Conservation (phyloP, 768 basidiomycete genomes). For the Tricholomella constricta region DNA sequence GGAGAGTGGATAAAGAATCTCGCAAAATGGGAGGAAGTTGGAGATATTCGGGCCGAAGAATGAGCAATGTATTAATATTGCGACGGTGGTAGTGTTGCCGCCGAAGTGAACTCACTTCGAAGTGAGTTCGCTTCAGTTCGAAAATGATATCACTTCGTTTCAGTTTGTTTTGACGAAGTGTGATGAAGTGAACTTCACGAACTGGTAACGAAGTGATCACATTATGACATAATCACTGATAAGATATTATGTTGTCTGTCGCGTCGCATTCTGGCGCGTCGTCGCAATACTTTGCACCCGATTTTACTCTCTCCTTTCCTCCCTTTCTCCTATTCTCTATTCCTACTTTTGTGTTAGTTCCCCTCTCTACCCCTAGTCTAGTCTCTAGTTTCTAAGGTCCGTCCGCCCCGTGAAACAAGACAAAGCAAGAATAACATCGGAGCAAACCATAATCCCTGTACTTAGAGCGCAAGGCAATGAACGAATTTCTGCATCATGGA, state of each 20-base stretch:
- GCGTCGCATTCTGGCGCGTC: background rate
- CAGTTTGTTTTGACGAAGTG: background rate
- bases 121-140: background rate
- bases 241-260: background rate
- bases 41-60: too few species aligned
- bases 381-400: background rate
- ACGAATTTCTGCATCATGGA: too few species aligned
- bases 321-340: background rate
- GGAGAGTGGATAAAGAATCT: too few species aligned
- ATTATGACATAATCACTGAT: background rate
- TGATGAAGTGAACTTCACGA: background rate
- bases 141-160: background rate
- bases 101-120: background rate
- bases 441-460: too few species aligned
- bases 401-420: background rate
- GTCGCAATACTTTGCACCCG: too few species aligned
- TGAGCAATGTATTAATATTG: too few species aligned
- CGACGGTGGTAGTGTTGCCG: background rate
- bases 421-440: too few species aligned
- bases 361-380: background rate
- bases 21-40: too few species aligned
- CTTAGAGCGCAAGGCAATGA: too few species aligned
- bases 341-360: too few species aligned
- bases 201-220: background rate
- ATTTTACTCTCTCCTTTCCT: too few species aligned